Evolutionary conservation across 345 rosid genomes (phyloP).

Genomic region (Firmiana major): DNA sequence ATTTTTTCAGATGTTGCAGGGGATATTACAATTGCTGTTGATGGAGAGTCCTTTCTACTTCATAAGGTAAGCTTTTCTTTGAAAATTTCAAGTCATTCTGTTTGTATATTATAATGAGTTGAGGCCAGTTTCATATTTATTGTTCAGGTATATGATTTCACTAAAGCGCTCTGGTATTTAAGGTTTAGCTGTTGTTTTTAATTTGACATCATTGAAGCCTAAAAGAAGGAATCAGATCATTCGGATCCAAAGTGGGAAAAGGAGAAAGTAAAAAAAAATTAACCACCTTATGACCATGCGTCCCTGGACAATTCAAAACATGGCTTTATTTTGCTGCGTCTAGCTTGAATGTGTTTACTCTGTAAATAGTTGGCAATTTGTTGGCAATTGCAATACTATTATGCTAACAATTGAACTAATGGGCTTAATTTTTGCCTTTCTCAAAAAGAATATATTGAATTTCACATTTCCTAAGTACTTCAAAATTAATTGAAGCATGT

Average conservation of each 20-base stretch:
- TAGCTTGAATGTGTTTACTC: background rate
- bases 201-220: background rate
- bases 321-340: background rate
- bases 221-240: background rate
- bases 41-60: slow-evolving; percentile 76
- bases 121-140: background rate
- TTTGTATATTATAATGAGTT: background rate
- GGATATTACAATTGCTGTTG: slow-evolving; percentile 70
- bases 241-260: background rate
- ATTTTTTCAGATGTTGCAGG: slow-evolving; percentile 89
- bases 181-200: background rate
- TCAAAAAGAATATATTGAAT: background rate
- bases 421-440: background rate
- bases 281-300: background rate
- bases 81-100: background rate
- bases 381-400: background rate
- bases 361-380: background rate
- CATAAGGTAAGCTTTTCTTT: slow-evolving; percentile 57
- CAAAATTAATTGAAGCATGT: background rate
- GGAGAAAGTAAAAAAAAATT: background rate
- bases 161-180: background rate
- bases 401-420: background rate
- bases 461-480: background rate
- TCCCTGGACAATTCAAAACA: background rate
- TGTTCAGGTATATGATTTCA: background rate